Evolutionary conservation across 805 yeast species (phyloP).

Genomic region (Starmerella sp.): DNA sequence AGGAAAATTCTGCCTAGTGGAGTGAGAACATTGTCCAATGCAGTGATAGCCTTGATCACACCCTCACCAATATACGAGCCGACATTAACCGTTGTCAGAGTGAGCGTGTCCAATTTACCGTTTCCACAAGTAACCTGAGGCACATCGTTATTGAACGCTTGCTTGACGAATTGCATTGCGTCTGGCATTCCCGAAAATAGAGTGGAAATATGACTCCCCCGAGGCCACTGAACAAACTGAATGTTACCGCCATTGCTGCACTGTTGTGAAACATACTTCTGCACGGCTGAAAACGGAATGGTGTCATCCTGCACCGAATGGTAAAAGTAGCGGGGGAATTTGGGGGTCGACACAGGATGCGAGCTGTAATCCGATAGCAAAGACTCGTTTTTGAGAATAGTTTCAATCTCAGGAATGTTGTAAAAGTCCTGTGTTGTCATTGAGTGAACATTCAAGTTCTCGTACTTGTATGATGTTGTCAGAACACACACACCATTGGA

Average conservation of each 20-base stretch:
- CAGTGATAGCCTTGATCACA: not conserved
- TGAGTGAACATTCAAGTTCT: not conserved
- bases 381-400: not conserved
- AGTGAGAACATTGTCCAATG: not conserved
- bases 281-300: constrained; percentile 17
- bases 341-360: constrained; percentile 14
- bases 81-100: not conserved
- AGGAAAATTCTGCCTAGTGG: constrained; percentile 5
- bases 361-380: not conserved
- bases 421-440: not conserved
- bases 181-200: constrained; percentile 3
- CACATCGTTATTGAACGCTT: constrained; percentile 5
- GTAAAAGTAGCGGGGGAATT: constrained; percentile 20
- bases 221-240: constrained; percentile 1
- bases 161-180: constrained; percentile 13
- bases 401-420: not conserved
- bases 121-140: constrained; percentile 6
- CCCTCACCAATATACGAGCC: constrained; percentile 3
- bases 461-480: not conserved
- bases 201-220: constrained; percentile 1
- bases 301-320: constrained; percentile 22
- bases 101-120: not conserved
- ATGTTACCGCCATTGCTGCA: constrained; percentile 8
- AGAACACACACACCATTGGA: not conserved
- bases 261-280: constrained; percentile 10